A percentile compares a stretch with the other conserved stretches of the same genome.
phyloP scores from a whole-genome alignment of 1,284 basidiomycete genomes.

The Ceratobasidium sp. region DNA sequence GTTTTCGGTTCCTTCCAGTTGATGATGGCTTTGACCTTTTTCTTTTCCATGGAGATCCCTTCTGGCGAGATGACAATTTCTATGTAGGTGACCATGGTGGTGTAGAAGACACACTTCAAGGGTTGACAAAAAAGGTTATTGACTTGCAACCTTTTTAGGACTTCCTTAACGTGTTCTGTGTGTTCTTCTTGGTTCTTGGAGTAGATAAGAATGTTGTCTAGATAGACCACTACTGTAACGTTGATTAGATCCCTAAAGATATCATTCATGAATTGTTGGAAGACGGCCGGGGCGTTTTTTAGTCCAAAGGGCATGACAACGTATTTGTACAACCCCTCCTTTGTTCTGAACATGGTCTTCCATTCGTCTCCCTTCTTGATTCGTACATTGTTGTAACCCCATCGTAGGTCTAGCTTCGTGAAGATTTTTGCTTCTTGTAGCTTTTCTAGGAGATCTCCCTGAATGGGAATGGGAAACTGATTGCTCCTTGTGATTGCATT shows the following conservation, averaged over 20 bases:
- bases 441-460: constrained; percentile 49
- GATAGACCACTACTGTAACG: constrained; percentile 42
- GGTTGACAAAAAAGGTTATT: no score
- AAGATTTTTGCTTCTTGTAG: constrained; percentile 48
- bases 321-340: constrained; percentile 56
- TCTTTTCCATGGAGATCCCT: constrained; percentile 56
- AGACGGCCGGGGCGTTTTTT: constrained; percentile 56
- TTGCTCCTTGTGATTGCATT: constrained; percentile 53
- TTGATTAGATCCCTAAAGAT: constrained; percentile 50
- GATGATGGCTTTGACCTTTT: constrained; percentile 56
- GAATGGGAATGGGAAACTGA: constrained; percentile 47
- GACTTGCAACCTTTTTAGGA: constrained; percentile 57
- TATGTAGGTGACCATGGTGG: constrained; percentile 1
- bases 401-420: constrained; percentile 52
- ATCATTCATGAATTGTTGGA: no score
- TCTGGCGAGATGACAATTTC: constrained; percentile 51
- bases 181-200: constrained; percentile 47
- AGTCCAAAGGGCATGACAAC: constrained; percentile 58
- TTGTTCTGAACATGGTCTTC: constrained; percentile 56
- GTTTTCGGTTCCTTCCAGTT: constrained; percentile 56
- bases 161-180: constrained; percentile 50
- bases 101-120: not conserved
- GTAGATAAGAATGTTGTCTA: constrained; percentile 40
- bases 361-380: constrained; percentile 49
- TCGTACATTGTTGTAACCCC: constrained; percentile 51